Conservation (phyloP, 169 alveolate species). For the Pseudocohnilembus persalinus region DNA sequence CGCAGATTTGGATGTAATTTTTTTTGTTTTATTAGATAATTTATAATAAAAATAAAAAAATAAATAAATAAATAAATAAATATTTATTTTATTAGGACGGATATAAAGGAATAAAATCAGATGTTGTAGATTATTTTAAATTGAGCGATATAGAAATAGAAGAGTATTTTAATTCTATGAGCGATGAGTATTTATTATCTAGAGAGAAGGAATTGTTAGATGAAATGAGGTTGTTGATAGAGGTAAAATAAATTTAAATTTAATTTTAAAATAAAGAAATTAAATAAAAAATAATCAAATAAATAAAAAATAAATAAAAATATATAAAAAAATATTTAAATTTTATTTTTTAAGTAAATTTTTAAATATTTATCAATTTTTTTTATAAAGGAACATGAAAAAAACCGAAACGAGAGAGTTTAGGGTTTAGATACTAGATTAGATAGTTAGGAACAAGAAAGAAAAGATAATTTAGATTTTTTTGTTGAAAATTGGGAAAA, state of each 20-base stretch:
- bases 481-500: slow-evolving; percentile 49
- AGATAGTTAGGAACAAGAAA: slow-evolving; percentile 49
- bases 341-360: not conserved
- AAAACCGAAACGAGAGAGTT: slow-evolving; percentile 52
- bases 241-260: not conserved
- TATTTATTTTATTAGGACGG: slow-evolving; percentile 20
- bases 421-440: slow-evolving; percentile 43
- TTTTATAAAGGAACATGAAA: slow-evolving; percentile 36
- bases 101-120: slow-evolving; percentile 52
- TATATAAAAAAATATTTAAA: slow-evolving; percentile 28
- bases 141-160: slow-evolving; percentile 54
- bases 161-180: slow-evolving; percentile 44
- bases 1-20: slow-evolving; percentile 44
- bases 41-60: slow-evolving; percentile 33
- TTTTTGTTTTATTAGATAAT: too few relatives aligned
- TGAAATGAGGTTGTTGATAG: slow-evolving; percentile 9
- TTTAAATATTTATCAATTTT: too few relatives aligned
- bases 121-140: slow-evolving; percentile 51
- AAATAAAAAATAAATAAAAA: not conserved
- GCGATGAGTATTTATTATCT: slow-evolving; percentile 57
- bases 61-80: too few relatives aligned
- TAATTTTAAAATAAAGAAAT: too few relatives aligned
- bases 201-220: slow-evolving; percentile 62
- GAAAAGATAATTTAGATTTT: slow-evolving; percentile 53
- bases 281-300: not conserved